Evolutionary conservation across 2,329 filamentous ascomycete genomes (phyloP), one percentile per base, ranked within the genome.

Genomic region (Aspergillus versicolor): DNA sequence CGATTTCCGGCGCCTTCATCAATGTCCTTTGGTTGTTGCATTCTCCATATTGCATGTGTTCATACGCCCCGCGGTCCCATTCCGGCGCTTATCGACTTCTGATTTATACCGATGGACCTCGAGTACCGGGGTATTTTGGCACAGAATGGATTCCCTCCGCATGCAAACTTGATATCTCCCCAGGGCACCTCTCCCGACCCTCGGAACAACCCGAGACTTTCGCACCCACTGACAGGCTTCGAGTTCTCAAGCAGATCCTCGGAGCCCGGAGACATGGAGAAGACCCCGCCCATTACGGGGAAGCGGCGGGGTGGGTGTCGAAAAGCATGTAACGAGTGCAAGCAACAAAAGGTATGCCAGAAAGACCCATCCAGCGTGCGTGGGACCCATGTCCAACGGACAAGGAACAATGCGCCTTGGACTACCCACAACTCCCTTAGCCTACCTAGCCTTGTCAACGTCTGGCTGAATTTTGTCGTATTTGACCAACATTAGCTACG

Each of bases 271-370:
- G 70, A 73, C 61, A 74, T 75, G 67, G 70, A 72, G 61, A 75
- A 73, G 65, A 65, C 69, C 54, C 70, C 70, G 63, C 76, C 77
- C 58, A 70, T 78, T 61, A 84, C 86, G 70, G 79, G 70, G 59
- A 75, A 75, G 60, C 72, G 73, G 62, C 68, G 73, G 63, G 73
- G 73, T 56, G 73, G 73, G 27, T 74, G 72, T 65, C 66, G 73
- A 43, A 74, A 85, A 71, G 85, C 85, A 22, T 88, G 85, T 73
- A 88, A 88, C 65, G 84, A 88, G 70, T 88, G 85, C 73, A 79
- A 85, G 57, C 85, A 88, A 74, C 85, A 88, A 70, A 88, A 88
- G 80, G 85, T 87, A 64, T 73, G 68, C 59, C 52, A 61, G 21
- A 21, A 21, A 21, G 45, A 40, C 56, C 57, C 46, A 42, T 13